Conservation (phyloP, 495 filamentous ascomycete species). For the Podospora sp. region DNA sequence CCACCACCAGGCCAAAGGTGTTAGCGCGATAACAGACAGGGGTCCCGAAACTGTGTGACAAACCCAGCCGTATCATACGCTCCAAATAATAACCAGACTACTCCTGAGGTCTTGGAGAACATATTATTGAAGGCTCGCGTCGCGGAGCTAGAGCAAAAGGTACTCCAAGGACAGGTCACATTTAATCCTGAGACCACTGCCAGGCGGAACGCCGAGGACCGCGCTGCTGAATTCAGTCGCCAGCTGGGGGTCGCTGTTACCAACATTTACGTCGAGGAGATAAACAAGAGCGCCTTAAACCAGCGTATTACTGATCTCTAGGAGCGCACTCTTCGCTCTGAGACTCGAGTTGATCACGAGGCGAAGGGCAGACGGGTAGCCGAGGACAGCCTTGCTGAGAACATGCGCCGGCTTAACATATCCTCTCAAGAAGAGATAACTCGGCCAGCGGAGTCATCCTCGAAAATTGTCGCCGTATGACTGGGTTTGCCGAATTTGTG, state of each 20-base stretch:
- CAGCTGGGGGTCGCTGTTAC: constrained; percentile 52
- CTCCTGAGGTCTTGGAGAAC: too few relatives aligned
- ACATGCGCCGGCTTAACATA: constrained; percentile 67
- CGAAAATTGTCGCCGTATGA: too few relatives aligned
- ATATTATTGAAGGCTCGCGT: constrained; percentile 46
- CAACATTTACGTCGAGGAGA: constrained; percentile 54
- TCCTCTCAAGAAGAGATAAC: constrained; percentile 68
- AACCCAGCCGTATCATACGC: too few relatives aligned
- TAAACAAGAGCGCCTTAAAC: constrained; percentile 52
- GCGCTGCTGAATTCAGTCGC: constrained; percentile 44
- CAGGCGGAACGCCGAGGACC: constrained; percentile 48
- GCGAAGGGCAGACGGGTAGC: constrained; percentile 64
- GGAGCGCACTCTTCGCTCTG: constrained; percentile 45
- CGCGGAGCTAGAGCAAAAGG: constrained; percentile 47
- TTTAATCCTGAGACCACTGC: constrained; percentile 42
- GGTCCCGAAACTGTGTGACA: too few relatives aligned
- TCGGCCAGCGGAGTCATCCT: too few relatives aligned
- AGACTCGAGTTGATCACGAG: constrained; percentile 56
- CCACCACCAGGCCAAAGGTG: background rate
- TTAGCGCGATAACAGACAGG: background rate
- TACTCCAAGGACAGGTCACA: constrained; percentile 47
- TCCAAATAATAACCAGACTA: too few relatives aligned
- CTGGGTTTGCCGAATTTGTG: too few relatives aligned
- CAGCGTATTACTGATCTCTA: constrained; percentile 52
- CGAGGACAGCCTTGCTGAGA: constrained; percentile 73